A percentile compares a stretch with the other conserved stretches of the same genome.
phyloP scores from a whole-genome alignment of 257 asterid species.

The Verbascum thapsus region DNA sequence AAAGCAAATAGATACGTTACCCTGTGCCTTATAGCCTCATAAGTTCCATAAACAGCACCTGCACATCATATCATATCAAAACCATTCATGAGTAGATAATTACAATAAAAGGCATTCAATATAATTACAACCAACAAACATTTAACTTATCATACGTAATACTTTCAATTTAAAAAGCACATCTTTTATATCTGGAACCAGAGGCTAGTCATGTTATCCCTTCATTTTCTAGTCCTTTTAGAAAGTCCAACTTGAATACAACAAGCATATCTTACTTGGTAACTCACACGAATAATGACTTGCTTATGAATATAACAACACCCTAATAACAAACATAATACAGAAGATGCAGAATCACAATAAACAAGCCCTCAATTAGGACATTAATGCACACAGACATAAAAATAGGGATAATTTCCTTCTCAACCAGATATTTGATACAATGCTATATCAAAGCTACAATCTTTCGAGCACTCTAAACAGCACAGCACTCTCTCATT shows the following conservation, averaged over 20 bases:
- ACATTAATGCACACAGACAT: slow-evolving; percentile 1
- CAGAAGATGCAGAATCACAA: slow-evolving; percentile 18
- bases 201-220: not conserved
- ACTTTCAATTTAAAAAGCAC: not conserved
- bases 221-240: not conserved
- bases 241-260: slow-evolving; percentile 1
- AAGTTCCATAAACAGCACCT: slow-evolving; percentile 79
- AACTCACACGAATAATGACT: slow-evolving; percentile 21
- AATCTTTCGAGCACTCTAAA: slow-evolving; percentile 1
- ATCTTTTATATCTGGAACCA: not conserved
- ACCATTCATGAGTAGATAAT: slow-evolving; percentile 1
- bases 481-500: not conserved
- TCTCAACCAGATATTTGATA: slow-evolving; percentile 1
- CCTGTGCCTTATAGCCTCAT: slow-evolving; percentile 68
- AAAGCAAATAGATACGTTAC: slow-evolving; percentile 29
- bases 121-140: not conserved
- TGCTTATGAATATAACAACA: not conserved
- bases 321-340: not conserved
- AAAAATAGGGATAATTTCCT: not conserved
- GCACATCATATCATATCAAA: slow-evolving; percentile 25
- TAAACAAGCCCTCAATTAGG: not conserved
- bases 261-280: not conserved
- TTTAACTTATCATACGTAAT: not conserved
- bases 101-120: not conserved
- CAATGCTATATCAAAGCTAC: not conserved